These are phyloP conservation scores for Astathelohania contejeani DNA, from an alignment of 371 early-diverging fungal genomes.

Conservation along the genomic window DNA sequence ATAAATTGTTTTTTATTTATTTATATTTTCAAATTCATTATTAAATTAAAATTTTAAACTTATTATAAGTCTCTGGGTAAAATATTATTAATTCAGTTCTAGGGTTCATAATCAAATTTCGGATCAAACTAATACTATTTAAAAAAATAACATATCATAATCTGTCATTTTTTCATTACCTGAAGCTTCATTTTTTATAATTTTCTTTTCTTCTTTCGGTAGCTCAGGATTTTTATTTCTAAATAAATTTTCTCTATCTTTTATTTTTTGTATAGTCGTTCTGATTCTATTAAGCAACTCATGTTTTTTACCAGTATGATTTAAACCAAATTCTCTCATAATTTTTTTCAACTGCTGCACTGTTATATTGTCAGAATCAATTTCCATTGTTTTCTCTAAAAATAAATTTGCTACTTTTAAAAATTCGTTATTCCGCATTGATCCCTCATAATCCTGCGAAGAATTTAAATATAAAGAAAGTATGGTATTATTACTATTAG, in stretches of 20 bases:
- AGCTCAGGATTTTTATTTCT: background rate
- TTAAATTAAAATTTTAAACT: no score
- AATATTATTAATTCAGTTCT: no score
- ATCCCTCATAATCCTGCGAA: constrained; percentile 20
- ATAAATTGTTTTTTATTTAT: no score
- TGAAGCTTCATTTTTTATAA: no score
- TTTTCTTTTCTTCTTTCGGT: no score
- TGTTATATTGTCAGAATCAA: constrained; percentile 44
- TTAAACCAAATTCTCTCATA: constrained; percentile 52
- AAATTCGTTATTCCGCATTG: constrained; percentile 30
- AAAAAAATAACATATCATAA: no score
- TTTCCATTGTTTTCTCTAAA: constrained; percentile 18
- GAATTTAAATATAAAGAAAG: constrained; percentile 47
- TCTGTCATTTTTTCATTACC: no score
- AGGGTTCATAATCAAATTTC: no score
- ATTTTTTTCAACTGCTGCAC: constrained; percentile 48
- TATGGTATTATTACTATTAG: constrained; percentile 30
- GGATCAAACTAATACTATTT: no score
- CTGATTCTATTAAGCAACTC: constrained; percentile 37
- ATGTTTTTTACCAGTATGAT: constrained; percentile 48
- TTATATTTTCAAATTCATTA: no score
- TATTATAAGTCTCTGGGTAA: no score
- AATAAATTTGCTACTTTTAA: constrained; percentile 30
- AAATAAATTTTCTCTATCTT: background rate
- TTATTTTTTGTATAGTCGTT: constrained; percentile 1